A percentile compares a stretch with the other conserved stretches of the same genome.
Conservation (phyloP, 306 rosid species). For the Prunus mume region DNA sequence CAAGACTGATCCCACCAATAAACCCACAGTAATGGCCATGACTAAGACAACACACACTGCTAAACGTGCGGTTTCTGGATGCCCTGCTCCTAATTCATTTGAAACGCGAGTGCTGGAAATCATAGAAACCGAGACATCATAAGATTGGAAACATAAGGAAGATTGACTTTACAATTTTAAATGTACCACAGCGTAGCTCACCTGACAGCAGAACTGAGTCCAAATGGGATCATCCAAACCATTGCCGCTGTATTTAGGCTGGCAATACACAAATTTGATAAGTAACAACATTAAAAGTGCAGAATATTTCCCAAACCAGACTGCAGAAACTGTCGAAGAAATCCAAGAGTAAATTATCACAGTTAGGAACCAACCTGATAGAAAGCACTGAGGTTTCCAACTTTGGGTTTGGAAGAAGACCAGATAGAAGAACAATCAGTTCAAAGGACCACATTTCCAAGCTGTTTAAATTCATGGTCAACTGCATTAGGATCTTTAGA, state of each 20-base stretch:
- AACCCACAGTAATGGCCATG: conserved; percentile 52
- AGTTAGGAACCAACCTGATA: conserved; percentile 41
- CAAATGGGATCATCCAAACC: conserved; percentile 75
- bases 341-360: background rate
- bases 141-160: background rate
- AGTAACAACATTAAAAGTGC: background rate
- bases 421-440: conserved; percentile 61
- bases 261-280: conserved; percentile 8
- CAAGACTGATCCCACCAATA: conserved; percentile 36
- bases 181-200: conserved; percentile 19
- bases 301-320: background rate
- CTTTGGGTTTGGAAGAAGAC: conserved; percentile 64
- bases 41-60: conserved; percentile 48
- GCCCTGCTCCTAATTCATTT: conserved; percentile 76
- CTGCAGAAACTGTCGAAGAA: background rate
- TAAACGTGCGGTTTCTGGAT: conserved; percentile 50
- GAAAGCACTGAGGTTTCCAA: conserved; percentile 67
- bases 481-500: background rate
- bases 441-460: conserved; percentile 67
- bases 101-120: conserved; percentile 64
- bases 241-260: conserved; percentile 61
- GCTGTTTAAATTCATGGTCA: conserved; percentile 27
- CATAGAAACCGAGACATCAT: background rate
- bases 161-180: background rate
- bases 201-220: conserved; percentile 78